phyloP scores from a whole-genome alignment of 768 basidiomycete species.

The Agaricus blazei region DNA sequence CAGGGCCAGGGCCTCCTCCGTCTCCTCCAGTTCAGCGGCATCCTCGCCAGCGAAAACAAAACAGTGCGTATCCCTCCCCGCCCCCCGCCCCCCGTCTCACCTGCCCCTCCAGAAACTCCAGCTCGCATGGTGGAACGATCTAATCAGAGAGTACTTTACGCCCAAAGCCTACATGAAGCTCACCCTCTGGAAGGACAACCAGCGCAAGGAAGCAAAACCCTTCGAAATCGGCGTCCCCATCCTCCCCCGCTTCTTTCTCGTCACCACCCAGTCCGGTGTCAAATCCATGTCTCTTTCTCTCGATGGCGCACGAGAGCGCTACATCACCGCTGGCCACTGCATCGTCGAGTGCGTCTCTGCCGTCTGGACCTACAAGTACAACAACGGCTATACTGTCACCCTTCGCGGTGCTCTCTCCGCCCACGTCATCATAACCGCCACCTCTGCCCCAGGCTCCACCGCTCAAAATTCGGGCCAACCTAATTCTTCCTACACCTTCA shows the following conservation, averaged over 20 bases:
- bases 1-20: conserved; percentile 61
- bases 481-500: conserved; percentile 34
- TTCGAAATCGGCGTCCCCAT: conserved; percentile 82
- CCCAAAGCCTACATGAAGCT: conserved; percentile 70
- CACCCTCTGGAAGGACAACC: conserved; percentile 86
- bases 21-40: conserved; percentile 66
- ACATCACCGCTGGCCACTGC: conserved; percentile 37
- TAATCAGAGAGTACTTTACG: conserved; percentile 69
- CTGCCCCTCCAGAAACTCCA: conserved; percentile 45
- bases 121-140: conserved; percentile 59
- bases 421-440: conserved; percentile 44
- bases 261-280: conserved; percentile 80
- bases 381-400: conserved; percentile 73
- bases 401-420: conserved; percentile 71
- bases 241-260: conserved; percentile 79
- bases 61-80: conserved; percentile 29
- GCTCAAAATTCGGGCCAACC: neutral
- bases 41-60: conserved; percentile 50
- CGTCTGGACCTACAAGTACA: conserved; percentile 79
- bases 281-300: conserved; percentile 77
- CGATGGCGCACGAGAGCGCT: conserved; percentile 71
- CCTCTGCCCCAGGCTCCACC: conserved; percentile 21
- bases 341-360: conserved; percentile 70
- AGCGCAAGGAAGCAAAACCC: conserved; percentile 72
- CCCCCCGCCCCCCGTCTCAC: neutral